These are phyloP conservation scores for Linum usitatissimum DNA, from an alignment of 345 rosid genomes.

Conservation along the genomic window DNA sequence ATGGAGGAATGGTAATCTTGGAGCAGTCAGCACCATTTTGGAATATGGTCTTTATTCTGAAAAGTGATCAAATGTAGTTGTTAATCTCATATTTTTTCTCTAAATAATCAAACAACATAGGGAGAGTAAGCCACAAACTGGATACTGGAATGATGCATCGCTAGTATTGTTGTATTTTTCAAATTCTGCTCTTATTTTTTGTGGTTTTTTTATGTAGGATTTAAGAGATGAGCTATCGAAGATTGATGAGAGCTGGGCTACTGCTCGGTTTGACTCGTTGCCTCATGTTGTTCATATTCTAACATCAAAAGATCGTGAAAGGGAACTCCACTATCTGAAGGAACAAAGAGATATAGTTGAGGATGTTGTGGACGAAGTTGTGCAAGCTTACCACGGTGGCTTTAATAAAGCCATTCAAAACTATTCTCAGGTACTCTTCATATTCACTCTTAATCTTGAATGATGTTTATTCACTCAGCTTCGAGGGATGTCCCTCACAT, in stretches of 20 bases:
- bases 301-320: slow-evolving; percentile 92
- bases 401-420: slow-evolving; percentile 98
- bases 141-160: background rate
- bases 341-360: slow-evolving; percentile 90
- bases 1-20: background rate
- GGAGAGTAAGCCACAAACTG: background rate
- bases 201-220: slow-evolving; percentile 47
- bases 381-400: slow-evolving; percentile 91
- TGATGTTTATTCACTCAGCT: slow-evolving; percentile 7
- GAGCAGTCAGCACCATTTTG: background rate
- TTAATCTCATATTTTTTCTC: background rate
- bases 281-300: slow-evolving; percentile 93
- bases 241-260: slow-evolving; percentile 87
- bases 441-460: slow-evolving; percentile 1
- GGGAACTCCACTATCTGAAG: slow-evolving; percentile 58
- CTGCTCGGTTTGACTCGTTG: slow-evolving; percentile 90
- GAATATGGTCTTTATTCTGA: background rate
- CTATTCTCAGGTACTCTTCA: slow-evolving; percentile 74
- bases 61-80: background rate
- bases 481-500: background rate
- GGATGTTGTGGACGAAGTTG: slow-evolving; percentile 99
- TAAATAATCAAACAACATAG: background rate
- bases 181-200: background rate
- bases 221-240: slow-evolving; percentile 71
- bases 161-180: background rate